Percentiles rank a stretch among this genome's conserved stretches.
Evolutionary conservation across 2,329 filamentous ascomycete genomes (phyloP).

Genomic region (Fusarium pseudograminearum): DNA sequence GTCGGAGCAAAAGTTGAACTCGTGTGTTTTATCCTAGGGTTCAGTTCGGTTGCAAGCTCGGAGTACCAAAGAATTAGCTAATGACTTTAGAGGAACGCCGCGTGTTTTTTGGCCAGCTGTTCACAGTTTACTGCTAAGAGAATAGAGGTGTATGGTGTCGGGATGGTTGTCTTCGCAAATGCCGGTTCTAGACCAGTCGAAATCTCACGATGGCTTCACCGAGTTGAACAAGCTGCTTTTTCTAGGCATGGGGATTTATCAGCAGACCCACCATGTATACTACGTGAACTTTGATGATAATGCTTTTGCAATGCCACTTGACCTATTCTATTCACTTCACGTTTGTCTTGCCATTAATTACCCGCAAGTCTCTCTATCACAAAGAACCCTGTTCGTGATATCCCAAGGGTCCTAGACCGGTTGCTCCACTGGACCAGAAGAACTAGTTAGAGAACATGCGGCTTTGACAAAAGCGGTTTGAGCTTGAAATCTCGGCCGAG

Average conservation of each 20-base stretch:
- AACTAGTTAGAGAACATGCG: constrained; percentile 26
- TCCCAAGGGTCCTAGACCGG: constrained; percentile 9
- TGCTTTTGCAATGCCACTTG: constrained; percentile 12
- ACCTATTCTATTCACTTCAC: neutral
- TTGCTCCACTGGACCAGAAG: constrained; percentile 19
- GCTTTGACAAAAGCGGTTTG: constrained; percentile 37
- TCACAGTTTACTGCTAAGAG: constrained; percentile 30
- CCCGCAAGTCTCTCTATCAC: constrained; percentile 6
- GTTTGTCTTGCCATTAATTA: neutral
- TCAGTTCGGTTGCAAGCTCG: constrained; percentile 24
- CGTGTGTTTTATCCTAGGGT: constrained; percentile 26
- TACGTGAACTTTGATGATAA: constrained; percentile 4
- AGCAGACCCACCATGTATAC: constrained; percentile 25
- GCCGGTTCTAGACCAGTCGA: constrained; percentile 35
- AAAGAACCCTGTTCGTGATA: constrained; percentile 1
- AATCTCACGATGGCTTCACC: constrained; percentile 42
- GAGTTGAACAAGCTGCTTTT: constrained; percentile 12
- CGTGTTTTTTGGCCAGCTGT: constrained; percentile 30
- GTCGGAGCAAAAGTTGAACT: constrained; percentile 30
- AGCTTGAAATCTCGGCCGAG: constrained; percentile 42
- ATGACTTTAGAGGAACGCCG: constrained; percentile 17
- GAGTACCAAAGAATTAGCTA: constrained; percentile 26
- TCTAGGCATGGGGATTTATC: constrained; percentile 24
- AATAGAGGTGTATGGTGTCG: constrained; percentile 26
- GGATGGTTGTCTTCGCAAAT: constrained; percentile 15